A percentile compares a stretch with the other conserved stretches of the same genome.
These are phyloP conservation scores for Coemansia sp. DNA, from an alignment of 192 early-diverging fungal species.

Conservation along the genomic window DNA sequence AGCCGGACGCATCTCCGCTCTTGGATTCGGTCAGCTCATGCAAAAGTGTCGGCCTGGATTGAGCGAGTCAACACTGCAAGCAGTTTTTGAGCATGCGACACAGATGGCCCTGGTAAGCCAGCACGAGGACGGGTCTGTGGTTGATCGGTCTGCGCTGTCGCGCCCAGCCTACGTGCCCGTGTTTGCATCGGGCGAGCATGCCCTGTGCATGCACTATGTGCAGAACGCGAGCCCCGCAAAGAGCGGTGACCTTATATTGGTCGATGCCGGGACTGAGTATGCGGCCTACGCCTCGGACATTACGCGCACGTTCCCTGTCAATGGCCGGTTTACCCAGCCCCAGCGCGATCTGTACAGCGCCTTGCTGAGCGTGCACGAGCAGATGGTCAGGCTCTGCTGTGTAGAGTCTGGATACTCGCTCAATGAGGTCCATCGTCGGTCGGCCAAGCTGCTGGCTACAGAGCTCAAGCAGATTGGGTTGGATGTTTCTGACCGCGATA, in stretches of 20 bases:
- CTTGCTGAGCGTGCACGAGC: constrained; percentile 80
- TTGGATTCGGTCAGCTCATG: constrained; percentile 80
- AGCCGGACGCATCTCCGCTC: constrained; percentile 72
- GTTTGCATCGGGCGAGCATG: constrained; percentile 88
- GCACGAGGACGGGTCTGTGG: constrained; percentile 54
- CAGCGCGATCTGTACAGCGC: constrained; percentile 84
- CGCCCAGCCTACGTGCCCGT: constrained; percentile 92
- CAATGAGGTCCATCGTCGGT: constrained; percentile 79
- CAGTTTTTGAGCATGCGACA: constrained; percentile 73
- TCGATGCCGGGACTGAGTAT: constrained; percentile 90
- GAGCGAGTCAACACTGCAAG: constrained; percentile 73
- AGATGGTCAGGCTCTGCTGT: constrained; percentile 71
- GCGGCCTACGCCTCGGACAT: constrained; percentile 89
- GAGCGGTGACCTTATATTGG: constrained; percentile 80
- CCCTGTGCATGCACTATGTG: constrained; percentile 93
- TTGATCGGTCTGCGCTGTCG: constrained; percentile 22
- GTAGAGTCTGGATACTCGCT: constrained; percentile 55
- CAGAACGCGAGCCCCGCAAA: constrained; percentile 64
- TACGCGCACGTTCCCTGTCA: constrained; percentile 91
- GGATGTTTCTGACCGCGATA: constrained; percentile 64
- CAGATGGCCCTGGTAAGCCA: constrained; percentile 19
- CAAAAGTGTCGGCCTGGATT: constrained; percentile 65
- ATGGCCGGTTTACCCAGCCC: constrained; percentile 74
- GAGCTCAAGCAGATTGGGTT: constrained; percentile 76
- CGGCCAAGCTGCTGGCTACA: constrained; percentile 63